Conservation (phyloP, 2,329 filamentous ascomycete genomes). For the Aureobasidium sp. region DNA sequence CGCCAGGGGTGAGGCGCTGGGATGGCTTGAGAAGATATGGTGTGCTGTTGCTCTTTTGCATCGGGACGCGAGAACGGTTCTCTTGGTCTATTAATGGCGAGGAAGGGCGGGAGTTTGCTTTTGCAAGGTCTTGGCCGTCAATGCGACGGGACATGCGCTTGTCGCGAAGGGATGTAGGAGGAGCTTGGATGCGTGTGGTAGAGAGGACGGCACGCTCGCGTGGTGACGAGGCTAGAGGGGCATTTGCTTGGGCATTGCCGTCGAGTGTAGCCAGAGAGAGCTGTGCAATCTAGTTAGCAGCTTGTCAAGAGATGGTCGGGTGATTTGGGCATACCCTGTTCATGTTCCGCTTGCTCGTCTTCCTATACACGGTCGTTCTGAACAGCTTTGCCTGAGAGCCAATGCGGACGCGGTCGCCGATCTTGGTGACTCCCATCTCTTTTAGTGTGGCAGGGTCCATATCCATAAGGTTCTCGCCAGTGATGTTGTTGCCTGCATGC, state of each 20-base stretch:
- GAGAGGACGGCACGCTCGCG: slow-evolving; percentile 38
- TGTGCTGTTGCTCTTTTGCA: slow-evolving; percentile 47
- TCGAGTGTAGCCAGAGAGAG: slow-evolving; percentile 80
- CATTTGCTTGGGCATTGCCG: slow-evolving; percentile 40
- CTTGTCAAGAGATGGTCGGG: slow-evolving; percentile 8
- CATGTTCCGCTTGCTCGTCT: slow-evolving; percentile 54
- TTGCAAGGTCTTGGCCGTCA: slow-evolving; percentile 37
- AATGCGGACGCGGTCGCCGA: slow-evolving; percentile 89
- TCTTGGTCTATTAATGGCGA: slow-evolving; percentile 60
- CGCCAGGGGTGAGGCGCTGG: slow-evolving; percentile 52
- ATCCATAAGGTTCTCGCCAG: slow-evolving; percentile 90
- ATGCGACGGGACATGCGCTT: slow-evolving; percentile 43
- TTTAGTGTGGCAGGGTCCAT: slow-evolving; percentile 95
- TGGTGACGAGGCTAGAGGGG: slow-evolving; percentile 15
- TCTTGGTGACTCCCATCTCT: slow-evolving; percentile 97
- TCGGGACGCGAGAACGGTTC: slow-evolving; percentile 37
- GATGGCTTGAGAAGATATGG: slow-evolving; percentile 45
- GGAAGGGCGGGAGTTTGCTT: slow-evolving; percentile 57
- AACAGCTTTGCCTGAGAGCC: slow-evolving; percentile 43
- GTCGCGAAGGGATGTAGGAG: slow-evolving; percentile 38
- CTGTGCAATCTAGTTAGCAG: slow-evolving; percentile 38
- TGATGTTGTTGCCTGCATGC: slow-evolving; percentile 74
- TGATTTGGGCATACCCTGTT: slow-evolving; percentile 57
- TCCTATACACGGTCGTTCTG: slow-evolving; percentile 40
- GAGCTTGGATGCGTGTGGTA: slow-evolving; percentile 26